A percentile compares a stretch with the other conserved stretches of the same genome.
Conservation (phyloP, 1,284 basidiomycete species). For the Ceratobasidium papillatum region DNA sequence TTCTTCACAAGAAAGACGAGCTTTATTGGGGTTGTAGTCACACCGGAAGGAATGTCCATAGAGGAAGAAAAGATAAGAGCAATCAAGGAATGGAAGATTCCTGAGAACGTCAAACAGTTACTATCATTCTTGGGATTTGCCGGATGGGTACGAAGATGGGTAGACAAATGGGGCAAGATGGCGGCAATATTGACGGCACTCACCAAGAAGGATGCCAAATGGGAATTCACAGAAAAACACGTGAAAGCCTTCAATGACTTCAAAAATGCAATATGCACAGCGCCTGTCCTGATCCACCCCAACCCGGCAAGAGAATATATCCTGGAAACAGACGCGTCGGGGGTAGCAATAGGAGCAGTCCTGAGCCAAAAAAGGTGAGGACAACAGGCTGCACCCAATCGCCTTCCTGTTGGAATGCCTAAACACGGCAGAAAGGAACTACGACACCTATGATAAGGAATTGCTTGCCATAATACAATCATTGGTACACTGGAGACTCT, state of each 20-base stretch:
- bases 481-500: constrained; percentile 20
- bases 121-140: too few species aligned
- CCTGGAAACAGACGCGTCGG: constrained; percentile 18
- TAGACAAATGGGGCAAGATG: too few species aligned
- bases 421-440: neutral
- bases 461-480: constrained; percentile 23
- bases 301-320: neutral
- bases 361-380: constrained; percentile 1
- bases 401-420: too few species aligned
- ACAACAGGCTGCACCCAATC: neutral
- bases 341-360: constrained; percentile 7
- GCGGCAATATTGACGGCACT: neutral
- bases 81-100: too few species aligned
- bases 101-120: too few species aligned
- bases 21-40: neutral
- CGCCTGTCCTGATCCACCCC: neutral
- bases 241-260: neutral
- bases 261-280: too few species aligned
- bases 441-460: constrained; percentile 35
- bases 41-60: constrained; percentile 3
- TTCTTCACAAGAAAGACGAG: neutral
- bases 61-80: neutral
- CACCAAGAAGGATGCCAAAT: neutral
- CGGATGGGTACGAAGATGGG: too few species aligned
- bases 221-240: neutral